These are phyloP conservation scores for Fragaria nilgerrensis DNA, from an alignment of 306 rosid species.

Conservation along the genomic window DNA sequence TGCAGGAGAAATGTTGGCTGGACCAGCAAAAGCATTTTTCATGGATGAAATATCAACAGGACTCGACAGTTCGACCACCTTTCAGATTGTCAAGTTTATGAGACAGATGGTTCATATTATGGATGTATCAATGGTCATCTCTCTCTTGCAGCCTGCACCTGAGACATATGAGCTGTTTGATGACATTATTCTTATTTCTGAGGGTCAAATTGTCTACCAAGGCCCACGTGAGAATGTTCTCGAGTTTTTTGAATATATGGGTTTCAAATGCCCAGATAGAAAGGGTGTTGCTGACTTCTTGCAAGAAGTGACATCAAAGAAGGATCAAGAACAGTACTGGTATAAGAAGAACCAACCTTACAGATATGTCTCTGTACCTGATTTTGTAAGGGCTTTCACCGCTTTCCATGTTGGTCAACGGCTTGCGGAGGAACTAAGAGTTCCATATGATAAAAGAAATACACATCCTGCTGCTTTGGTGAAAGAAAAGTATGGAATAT, in stretches of 20 bases:
- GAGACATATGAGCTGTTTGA: constrained; percentile 40
- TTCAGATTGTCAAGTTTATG: constrained; percentile 38
- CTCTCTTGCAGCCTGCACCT: constrained; percentile 41
- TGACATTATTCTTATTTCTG: constrained; percentile 36
- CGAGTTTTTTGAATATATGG: constrained; percentile 27
- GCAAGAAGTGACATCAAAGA: constrained; percentile 63
- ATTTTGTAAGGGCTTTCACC: constrained; percentile 49
- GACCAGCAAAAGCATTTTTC: constrained; percentile 41
- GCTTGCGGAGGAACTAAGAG: constrained; percentile 38
- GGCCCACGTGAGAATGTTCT: constrained; percentile 37
- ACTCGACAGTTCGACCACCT: constrained; percentile 38
- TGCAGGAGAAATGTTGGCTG: constrained; percentile 39
- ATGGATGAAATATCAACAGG: constrained; percentile 46
- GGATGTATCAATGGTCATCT: constrained; percentile 36
- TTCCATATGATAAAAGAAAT: constrained; percentile 47
- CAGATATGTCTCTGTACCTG: constrained; percentile 47
- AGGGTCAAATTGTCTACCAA: constrained; percentile 40
- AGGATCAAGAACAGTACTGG: constrained; percentile 85
- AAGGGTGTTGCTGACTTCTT: constrained; percentile 41
- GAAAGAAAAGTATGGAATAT: constrained; percentile 45
- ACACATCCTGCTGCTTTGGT: constrained; percentile 67
- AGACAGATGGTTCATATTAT: constrained; percentile 38
- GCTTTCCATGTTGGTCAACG: constrained; percentile 51
- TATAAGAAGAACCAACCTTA: constrained; percentile 49
- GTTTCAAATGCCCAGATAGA: constrained; percentile 35